Percentiles rank a stretch among this genome's conserved stretches.
Evolutionary conservation across 1,139 yeast genomes (phyloP).

Genomic region (Kurtzmaniella quercitrusa): DNA sequence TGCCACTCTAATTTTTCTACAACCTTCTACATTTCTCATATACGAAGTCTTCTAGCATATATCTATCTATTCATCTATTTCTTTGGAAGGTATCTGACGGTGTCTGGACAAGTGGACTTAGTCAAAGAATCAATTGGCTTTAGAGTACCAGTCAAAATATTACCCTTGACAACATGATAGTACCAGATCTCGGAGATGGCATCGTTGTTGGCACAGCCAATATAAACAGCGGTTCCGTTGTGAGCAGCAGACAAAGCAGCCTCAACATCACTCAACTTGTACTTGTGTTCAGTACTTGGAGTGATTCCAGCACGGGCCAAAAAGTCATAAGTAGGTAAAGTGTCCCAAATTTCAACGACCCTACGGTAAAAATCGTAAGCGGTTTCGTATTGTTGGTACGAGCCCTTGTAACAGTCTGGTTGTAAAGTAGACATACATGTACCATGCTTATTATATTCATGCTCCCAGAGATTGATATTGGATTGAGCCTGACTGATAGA

Average conservation of each 20-base stretch:
- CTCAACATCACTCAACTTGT: slow-evolving; percentile 26
- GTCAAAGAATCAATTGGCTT: slow-evolving; percentile 25
- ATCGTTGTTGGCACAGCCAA: slow-evolving; percentile 29
- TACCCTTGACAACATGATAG: slow-evolving; percentile 33
- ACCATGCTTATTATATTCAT: slow-evolving; percentile 43
- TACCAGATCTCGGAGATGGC: slow-evolving; percentile 38
- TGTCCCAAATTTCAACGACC: slow-evolving; percentile 31
- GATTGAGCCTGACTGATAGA: slow-evolving; percentile 16
- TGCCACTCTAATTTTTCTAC: too few relatives aligned
- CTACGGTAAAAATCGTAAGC: slow-evolving; percentile 31
- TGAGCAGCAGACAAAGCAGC: slow-evolving; percentile 27
- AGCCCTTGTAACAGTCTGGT: slow-evolving; percentile 32
- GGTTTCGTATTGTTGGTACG: slow-evolving; percentile 27
- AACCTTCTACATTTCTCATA: too few relatives aligned
- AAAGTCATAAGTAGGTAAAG: slow-evolving; percentile 31
- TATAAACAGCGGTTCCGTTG: slow-evolving; percentile 27
- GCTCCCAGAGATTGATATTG: slow-evolving; percentile 32
- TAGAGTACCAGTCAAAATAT: slow-evolving; percentile 32
- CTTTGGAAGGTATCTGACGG: slow-evolving; percentile 33
- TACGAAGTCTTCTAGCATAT: background rate
- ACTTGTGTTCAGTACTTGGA: slow-evolving; percentile 27
- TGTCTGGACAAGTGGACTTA: slow-evolving; percentile 22
- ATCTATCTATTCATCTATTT: slow-evolving; percentile 6
- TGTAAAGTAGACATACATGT: slow-evolving; percentile 41
- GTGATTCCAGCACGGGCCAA: slow-evolving; percentile 30